These are phyloP conservation scores for Lepidium aucheri DNA, from an alignment of 345 rosid genomes.

Conservation along the genomic window DNA sequence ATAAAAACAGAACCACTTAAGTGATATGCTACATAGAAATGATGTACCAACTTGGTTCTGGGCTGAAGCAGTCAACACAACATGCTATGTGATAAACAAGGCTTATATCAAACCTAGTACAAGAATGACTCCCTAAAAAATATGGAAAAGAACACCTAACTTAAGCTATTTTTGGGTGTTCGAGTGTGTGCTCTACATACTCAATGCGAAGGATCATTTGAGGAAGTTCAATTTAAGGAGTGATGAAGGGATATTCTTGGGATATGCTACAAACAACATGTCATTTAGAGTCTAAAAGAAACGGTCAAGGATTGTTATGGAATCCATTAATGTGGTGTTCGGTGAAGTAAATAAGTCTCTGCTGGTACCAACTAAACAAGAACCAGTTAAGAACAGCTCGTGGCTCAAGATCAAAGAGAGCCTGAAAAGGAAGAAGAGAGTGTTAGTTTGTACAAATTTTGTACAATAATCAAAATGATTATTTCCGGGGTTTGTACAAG, in stretches of 20 bases:
- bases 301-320: too few species aligned
- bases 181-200: not conserved
- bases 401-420: too few species aligned
- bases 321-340: not conserved
- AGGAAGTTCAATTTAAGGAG: not conserved
- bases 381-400: too few species aligned
- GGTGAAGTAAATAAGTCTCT: not conserved
- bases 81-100: not conserved
- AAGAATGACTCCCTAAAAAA: not conserved
- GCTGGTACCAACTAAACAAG: too few species aligned
- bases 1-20: too few species aligned
- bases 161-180: not conserved
- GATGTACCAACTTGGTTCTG: not conserved
- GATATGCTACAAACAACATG: not conserved
- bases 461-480: too few species aligned
- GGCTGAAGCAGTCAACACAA: not conserved
- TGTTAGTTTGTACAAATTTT: too few species aligned
- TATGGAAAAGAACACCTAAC: not conserved
- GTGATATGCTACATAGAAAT: not conserved
- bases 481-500: too few species aligned
- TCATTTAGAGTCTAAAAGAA: not conserved
- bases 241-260: not conserved
- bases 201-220: not conserved
- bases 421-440: too few species aligned
- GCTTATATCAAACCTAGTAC: not conserved